These are phyloP conservation scores for Epichloe hybrida DNA, from an alignment of 2,329 filamentous ascomycete genomes.

Conservation along the genomic window DNA sequence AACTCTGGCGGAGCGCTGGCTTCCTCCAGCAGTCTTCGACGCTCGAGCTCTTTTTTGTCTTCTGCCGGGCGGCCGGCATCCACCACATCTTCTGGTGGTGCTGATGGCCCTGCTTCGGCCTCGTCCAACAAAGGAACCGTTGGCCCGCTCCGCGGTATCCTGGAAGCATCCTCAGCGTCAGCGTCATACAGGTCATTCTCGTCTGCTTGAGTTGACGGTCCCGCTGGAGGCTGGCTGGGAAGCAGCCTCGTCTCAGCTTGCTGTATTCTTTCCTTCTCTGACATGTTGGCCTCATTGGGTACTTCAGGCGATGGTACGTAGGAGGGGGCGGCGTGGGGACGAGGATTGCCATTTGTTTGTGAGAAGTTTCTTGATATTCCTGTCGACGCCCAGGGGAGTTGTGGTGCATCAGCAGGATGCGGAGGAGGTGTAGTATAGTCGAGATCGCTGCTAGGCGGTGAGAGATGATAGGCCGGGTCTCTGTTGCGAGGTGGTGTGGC, in stretches of 20 bases:
- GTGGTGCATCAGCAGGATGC: conserved; percentile 7
- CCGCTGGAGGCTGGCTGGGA: conserved; percentile 55
- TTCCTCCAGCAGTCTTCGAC: conserved; percentile 47
- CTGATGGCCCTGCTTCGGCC: conserved; percentile 22
- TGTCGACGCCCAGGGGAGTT: neutral
- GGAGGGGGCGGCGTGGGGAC: conserved; percentile 23
- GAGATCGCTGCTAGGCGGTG: conserved; percentile 21
- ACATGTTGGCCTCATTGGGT: conserved; percentile 45
- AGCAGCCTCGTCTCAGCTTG: conserved; percentile 66
- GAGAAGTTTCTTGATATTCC: conserved; percentile 4
- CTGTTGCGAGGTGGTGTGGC: conserved; percentile 1
- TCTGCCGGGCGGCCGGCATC: conserved; percentile 27
- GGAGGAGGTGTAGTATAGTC: conserved; percentile 6
- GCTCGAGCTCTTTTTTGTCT: conserved; percentile 70
- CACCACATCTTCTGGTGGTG: conserved; percentile 33
- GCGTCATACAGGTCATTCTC: conserved; percentile 39
- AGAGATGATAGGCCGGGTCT: conserved; percentile 4
- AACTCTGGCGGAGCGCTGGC: conserved; percentile 50
- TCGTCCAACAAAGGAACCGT: conserved; percentile 7
- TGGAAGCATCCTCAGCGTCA: conserved; percentile 28
- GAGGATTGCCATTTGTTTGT: conserved; percentile 10
- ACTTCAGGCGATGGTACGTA: conserved; percentile 48
- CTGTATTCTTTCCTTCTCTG: conserved; percentile 71
- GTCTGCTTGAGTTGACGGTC: conserved; percentile 25
- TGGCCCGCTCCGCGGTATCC: conserved; percentile 6